A percentile compares a stretch with the other conserved stretches of the same genome.
These are phyloP conservation scores for Allium cepa DNA, from an alignment of 106 monocot species.

Conservation along the genomic window DNA sequence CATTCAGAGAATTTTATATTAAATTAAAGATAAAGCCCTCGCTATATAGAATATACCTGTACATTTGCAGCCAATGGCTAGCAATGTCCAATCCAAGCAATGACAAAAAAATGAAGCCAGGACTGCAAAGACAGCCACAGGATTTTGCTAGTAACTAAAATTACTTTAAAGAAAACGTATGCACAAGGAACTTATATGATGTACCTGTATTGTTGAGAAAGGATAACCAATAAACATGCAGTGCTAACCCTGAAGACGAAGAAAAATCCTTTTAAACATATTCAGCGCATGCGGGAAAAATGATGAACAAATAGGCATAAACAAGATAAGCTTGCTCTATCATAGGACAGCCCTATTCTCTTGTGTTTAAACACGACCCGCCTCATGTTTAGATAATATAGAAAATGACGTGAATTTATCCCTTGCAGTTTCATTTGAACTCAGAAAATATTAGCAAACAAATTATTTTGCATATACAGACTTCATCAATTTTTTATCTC, in stretches of 20 bases:
- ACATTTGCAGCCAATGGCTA: slow-evolving; percentile 99
- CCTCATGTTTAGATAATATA: too few relatives aligned
- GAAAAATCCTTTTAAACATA: slow-evolving; percentile 6
- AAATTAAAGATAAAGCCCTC: too few relatives aligned
- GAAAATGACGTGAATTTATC: too few relatives aligned
- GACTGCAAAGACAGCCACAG: slow-evolving; percentile 31
- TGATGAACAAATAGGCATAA: too few relatives aligned
- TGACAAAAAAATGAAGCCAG: slow-evolving; percentile 76
- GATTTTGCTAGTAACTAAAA: not conserved
- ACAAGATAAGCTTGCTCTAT: too few relatives aligned
- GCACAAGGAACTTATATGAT: not conserved
- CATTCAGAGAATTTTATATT: too few relatives aligned
- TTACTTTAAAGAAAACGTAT: not conserved
- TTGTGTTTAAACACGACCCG: too few relatives aligned
- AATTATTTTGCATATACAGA: too few relatives aligned
- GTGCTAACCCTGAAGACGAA: slow-evolving; percentile 71
- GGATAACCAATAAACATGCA: slow-evolving; percentile 77
- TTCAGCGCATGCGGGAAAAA: not conserved
- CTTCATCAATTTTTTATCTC: too few relatives aligned
- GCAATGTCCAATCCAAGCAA: slow-evolving; percentile 87
- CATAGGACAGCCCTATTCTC: too few relatives aligned
- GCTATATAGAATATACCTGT: slow-evolving; percentile 44
- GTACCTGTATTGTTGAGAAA: slow-evolving; percentile 87
- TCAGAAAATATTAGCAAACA: too few relatives aligned
- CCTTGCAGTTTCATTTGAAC: too few relatives aligned